Evolutionary conservation across 1,284 basidiomycete genomes (phyloP), one percentile per base, ranked within the genome.

Genomic region (Boletus mariae): DNA sequence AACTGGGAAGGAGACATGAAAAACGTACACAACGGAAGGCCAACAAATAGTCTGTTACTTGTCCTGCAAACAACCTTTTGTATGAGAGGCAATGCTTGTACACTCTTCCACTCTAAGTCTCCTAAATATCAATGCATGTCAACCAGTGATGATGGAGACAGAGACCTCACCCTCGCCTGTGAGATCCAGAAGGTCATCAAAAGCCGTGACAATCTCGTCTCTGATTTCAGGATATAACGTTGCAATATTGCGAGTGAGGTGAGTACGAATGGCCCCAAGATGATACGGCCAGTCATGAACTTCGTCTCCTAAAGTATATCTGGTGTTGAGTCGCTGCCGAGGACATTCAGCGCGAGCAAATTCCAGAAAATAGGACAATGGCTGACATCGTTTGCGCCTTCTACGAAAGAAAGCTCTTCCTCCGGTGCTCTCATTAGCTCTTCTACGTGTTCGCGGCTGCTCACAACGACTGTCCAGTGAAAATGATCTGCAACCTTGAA

Each of bases 401-500:
- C 70, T 0, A 52, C 17, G 28, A 72, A 65, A 2, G 73, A 76
- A 5, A 80, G 45, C 1, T 66, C 58, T 12, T 75, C 71, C 23
- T 76, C 74, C 0, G 67, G 64, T 4, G 73, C 71, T 26, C 65
- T 72, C 4, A 68, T 62, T 9, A 79, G 23, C 26, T 81, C 78
- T 2, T 79, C 73, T 12, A 76, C 59, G 20, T 72, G 59, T 29
- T 69, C 57, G 0, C 61, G 64, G 7, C 66, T 69, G 20, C 61
- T 70, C 2, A 76, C 52, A 26, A 79, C 38, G 12, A 80, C 68
- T 1, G 71, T 35, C 78, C 77, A 80, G 35, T 61, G 58, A 32
- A 65, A 64, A 3, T 69, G 47, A 0, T 67, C 61, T 0, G 75
- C 61, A 10, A 80, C 54, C 54, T 77, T 78, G 68, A 79, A 80